Evolutionary conservation across 2,329 filamentous ascomycete genomes (phyloP), one percentile per base, ranked within the genome.

Genomic region (Bipolaris bicolor): DNA sequence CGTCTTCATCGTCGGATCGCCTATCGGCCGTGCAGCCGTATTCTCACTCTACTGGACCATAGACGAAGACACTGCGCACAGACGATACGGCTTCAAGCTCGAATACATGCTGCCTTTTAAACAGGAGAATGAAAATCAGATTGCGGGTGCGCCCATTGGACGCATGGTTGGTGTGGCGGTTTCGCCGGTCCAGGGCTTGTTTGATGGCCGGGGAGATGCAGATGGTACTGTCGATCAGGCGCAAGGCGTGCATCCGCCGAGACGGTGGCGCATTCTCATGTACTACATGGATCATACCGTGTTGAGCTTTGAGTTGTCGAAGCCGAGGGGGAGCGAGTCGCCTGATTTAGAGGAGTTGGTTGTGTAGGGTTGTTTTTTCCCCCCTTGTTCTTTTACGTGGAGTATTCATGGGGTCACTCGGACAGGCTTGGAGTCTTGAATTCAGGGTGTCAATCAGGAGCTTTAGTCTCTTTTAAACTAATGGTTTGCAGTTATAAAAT

Each of bases 201-300:
- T 46, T 16, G 57, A 57, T 46, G n/a, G 9, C 3, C 7, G 20
- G 31, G 15, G n/a, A 5, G 33, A 43, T 7, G 10, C 5, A 7
- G 43, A 26, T 29, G 24, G 7, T 5, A 26, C 3, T 26, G 10
- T 5, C 15, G 48, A 49, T 2, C 33, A 15, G n/a, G 10, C 24
- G 16, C 33, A 48, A 39, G 22, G 26, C 9, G 15, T 34, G 16
- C 18, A 6, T 20, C 29, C 54, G 43, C 26, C 51, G 5, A 64
- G 80, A 61, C 80, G 84, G 55, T 92, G 88, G 82, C 79, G 89
- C 57, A 64, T 94, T 55, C 83, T 94, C 71, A 76, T 93, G 74
- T 87, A 90, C 71, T 93, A 89, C 71, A 82, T 83, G 56, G 86
- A 92, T 73, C 86, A 90, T 66, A 84, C 84, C 1, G 83, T 93